Conservation (phyloP, 2,329 filamentous ascomycete genomes). For the Apiospora malaysiana region DNA sequence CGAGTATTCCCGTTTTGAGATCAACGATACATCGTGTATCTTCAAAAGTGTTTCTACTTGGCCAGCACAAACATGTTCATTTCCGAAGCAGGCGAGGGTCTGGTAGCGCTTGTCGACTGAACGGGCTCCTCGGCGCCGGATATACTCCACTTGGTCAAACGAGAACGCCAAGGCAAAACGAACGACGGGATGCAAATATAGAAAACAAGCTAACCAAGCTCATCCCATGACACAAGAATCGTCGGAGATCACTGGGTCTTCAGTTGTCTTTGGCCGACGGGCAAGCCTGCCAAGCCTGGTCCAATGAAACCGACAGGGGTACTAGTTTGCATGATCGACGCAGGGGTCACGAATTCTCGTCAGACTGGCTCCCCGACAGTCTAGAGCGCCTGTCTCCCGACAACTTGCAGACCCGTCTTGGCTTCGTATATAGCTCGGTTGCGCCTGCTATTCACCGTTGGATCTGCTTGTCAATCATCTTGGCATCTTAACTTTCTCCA, state of each 20-base stretch:
- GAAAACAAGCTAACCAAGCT: neutral
- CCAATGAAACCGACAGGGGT: constrained; percentile 6
- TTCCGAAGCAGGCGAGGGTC: neutral
- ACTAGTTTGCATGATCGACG: constrained; percentile 4
- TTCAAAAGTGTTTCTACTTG: neutral
- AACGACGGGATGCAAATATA: neutral
- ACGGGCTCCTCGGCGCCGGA: constrained; percentile 7
- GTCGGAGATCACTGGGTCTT: neutral
- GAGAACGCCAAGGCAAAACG: neutral
- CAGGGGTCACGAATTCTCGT: neutral
- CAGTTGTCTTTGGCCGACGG: neutral
- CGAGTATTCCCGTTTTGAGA: neutral
- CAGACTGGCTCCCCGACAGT: neutral
- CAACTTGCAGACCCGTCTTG: neutral
- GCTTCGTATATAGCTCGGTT: constrained; percentile 8
- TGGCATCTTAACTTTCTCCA: constrained; percentile 3
- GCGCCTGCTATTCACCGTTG: neutral
- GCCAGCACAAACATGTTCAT: neutral
- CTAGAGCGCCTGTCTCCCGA: neutral
- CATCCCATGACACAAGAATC: neutral
- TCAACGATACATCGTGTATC: neutral
- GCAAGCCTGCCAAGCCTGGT: neutral
- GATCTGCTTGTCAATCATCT: constrained; percentile 11
- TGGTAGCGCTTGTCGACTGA: neutral
- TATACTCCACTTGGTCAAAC: neutral